These are phyloP conservation scores for Ustilago curta DNA, from an alignment of 1,284 basidiomycete genomes.

Conservation along the genomic window DNA sequence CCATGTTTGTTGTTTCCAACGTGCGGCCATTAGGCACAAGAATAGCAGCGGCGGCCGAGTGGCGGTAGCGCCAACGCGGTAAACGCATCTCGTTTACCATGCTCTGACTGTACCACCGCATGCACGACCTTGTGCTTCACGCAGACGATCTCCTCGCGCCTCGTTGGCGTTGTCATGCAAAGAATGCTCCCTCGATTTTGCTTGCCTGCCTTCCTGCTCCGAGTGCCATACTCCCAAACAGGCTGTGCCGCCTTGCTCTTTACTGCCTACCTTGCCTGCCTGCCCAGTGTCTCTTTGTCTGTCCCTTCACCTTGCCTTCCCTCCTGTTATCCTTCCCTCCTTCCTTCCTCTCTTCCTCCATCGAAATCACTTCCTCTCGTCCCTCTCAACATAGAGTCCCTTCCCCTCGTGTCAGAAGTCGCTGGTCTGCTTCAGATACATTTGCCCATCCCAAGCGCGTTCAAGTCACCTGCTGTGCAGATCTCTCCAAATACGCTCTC, in stretches of 20 bases:
- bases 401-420: slow-evolving; percentile 28
- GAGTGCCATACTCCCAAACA: background rate
- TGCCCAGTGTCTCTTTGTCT: background rate
- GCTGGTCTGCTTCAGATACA: slow-evolving; percentile 49
- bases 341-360: slow-evolving; percentile 12
- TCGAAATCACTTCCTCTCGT: slow-evolving; percentile 18
- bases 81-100: slow-evolving; percentile 3
- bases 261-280: background rate
- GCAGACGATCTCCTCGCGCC: background rate
- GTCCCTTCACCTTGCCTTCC: background rate
- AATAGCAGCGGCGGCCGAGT: background rate
- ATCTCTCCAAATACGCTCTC: slow-evolving; percentile 6
- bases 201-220: background rate
- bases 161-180: background rate
- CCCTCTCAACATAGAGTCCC: slow-evolving; percentile 9
- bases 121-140: slow-evolving; percentile 9
- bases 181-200: background rate
- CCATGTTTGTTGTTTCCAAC: no score
- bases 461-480: slow-evolving; percentile 26
- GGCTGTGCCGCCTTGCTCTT: background rate
- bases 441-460: slow-evolving; percentile 3
- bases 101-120: slow-evolving; percentile 7
- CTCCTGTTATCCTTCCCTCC: slow-evolving; percentile 10
- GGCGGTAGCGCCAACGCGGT: slow-evolving; percentile 9
- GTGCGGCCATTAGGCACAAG: background rate